These are phyloP conservation scores for Lentinula detonsa DNA, from an alignment of 768 basidiomycete species.

Conservation along the genomic window DNA sequence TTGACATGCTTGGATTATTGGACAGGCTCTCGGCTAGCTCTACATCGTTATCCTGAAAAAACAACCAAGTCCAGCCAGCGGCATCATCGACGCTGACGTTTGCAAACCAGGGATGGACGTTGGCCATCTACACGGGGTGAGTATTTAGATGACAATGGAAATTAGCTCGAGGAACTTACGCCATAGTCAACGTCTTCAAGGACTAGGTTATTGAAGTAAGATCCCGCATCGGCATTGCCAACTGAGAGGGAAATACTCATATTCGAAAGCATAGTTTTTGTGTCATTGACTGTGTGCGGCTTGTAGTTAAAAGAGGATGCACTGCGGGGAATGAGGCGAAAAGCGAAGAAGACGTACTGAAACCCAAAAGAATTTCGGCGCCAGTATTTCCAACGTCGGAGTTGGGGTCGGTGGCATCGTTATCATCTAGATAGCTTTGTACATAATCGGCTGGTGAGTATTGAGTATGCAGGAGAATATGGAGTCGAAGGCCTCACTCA, in stretches of 20 bases:
- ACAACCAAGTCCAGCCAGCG: conserved; percentile 76
- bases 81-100: conserved; percentile 59
- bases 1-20: conserved; percentile 78
- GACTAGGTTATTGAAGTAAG: conserved; percentile 72
- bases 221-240: conserved; percentile 82
- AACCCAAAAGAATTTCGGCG: conserved; percentile 55
- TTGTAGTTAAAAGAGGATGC: neutral
- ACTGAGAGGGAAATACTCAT: conserved; percentile 59
- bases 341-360: conserved; percentile 23
- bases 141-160: neutral
- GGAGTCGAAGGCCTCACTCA: conserved; percentile 38
- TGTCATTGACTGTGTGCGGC: conserved; percentile 41
- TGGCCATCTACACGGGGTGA: conserved; percentile 56
- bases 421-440: conserved; percentile 54
- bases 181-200: conserved; percentile 64
- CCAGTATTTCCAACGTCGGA: conserved; percentile 51
- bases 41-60: conserved; percentile 67
- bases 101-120: conserved; percentile 94
- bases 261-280: conserved; percentile 47
- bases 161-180: conserved; percentile 27
- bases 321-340: neutral
- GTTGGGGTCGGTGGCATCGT: conserved; percentile 50
- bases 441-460: neutral
- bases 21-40: conserved; percentile 41
- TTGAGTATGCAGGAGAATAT: neutral